A percentile compares a stretch with the other conserved stretches of the same genome.
Conservation (phyloP, 352 stramenopile species). For the Pythium chondricola region DNA sequence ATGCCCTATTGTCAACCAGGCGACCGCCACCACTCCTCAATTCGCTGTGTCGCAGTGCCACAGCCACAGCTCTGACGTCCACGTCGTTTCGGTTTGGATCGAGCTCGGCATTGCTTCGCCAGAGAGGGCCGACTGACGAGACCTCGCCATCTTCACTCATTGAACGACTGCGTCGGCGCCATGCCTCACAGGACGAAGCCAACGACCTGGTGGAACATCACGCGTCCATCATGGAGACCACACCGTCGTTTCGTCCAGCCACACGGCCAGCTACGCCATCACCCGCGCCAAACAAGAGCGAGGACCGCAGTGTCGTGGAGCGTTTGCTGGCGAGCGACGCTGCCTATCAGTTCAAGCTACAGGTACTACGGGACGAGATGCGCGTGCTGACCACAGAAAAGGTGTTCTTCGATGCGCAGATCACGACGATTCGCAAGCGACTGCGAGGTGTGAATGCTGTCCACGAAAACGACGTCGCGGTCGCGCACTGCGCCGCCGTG, state of each 20-base stretch:
- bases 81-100: too few relatives aligned
- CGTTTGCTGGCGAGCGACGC: constrained; percentile 63
- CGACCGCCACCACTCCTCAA: too few relatives aligned
- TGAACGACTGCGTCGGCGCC: neutral
- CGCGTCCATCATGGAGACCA: neutral
- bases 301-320: constrained; percentile 30
- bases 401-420: constrained; percentile 35
- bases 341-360: constrained; percentile 53
- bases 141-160: neutral
- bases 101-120: too few relatives aligned
- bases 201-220: too few relatives aligned
- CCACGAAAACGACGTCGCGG: constrained; percentile 66
- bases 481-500: constrained; percentile 65
- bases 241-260: neutral
- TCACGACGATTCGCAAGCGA: constrained; percentile 38
- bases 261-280: neutral
- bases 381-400: constrained; percentile 38
- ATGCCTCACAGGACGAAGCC: too few relatives aligned
- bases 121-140: too few relatives aligned
- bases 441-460: constrained; percentile 67
- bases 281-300: neutral
- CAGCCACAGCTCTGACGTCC: constrained; percentile 2
- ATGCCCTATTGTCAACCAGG: too few relatives aligned
- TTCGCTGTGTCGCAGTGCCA: constrained; percentile 5
- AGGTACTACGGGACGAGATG: constrained; percentile 52